Base-by-base conservation (phyloP, 2,329 filamentous ascomycete species). In the Ophiobolus disseminans region DNA sequence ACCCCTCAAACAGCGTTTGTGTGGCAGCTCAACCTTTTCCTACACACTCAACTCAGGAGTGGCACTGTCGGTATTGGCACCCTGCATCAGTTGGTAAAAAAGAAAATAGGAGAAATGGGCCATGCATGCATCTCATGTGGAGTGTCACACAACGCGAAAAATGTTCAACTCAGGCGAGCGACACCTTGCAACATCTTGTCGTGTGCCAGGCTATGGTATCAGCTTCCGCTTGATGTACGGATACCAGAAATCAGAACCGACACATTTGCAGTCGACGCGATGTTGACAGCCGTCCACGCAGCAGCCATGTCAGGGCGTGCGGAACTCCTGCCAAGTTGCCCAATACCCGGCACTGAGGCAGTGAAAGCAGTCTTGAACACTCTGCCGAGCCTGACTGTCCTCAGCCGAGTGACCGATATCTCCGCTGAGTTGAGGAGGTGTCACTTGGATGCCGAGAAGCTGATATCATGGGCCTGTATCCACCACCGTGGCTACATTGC, bases 181-280 rank as follows among this genome's bases (percentile, higher is more conserved):
- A 59, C 48, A 11, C 59, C 60, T 7, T 72, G 69, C 42, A 36
- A 53, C 10, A 13, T 43, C 1, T 13, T 40, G 3, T 28, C 52
- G 10, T 72, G 69, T 38, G 45, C 48, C 14, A 43, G 34, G 17
- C 56, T 66, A 16, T 72, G 62, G 61, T 60, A 65, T 17, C 34
- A 41, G 10, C 37, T 63, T 4, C 58, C 65, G 5, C 36, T 71
- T 4, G 58, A 71, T 7, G 44, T 70, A 3, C 63, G 62, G 11
- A 57, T 71, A 3, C 63, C 68, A 6, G 69, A 72, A 48, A 50
- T 72, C 2, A 57, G 59, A 14, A 56, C 53, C 9, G 68, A 72
- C 43, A 57, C 53, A 7, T 65, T 65, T 19, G 60, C 58, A 8
- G 60, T 69, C n/a, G 68, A 72, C 35, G 40, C 68, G 21, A 43